Evolutionary conservation across 805 yeast species (phyloP), one percentile per base, ranked within the genome.

Genomic region (Nakazawaea laoshanensis): DNA sequence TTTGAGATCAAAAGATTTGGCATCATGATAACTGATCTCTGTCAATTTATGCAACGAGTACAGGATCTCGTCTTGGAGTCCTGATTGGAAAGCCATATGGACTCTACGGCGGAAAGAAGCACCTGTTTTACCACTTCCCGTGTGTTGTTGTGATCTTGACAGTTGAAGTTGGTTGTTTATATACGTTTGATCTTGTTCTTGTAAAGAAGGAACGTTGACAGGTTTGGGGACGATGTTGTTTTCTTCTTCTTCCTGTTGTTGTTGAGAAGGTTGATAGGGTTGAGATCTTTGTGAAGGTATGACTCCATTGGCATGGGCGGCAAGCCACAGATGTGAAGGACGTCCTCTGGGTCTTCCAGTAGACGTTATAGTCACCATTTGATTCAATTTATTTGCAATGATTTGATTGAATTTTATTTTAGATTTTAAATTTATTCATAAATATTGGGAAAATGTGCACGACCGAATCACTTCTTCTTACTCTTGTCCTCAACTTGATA

Each of bases 21-120:
- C 67, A 31, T 59, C 58, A 13, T 46, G 44, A 24, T 49, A 48
- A 15, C 74, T 64, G 23, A 65, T 48, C 32, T 63, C 59, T 8
- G 69, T 58, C 38, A 77, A 57, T 4, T 76, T 70, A 29, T 69
- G 64, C 36, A 84, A 55, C 4, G 89, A 79, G 77, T 87, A 82
- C 44, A 72, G 74, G 16, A 79, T 65, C 49, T 86, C 95, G 20
- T 68, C 65, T 12, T 64, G 70, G 16, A 85, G 55, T 2, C 77
- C 80, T 13, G 80, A 70, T 39, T 67, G 63, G 39, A 86, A 65
- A 4, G 92, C 75, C 75, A 86, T 67, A 42, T 67, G 66, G 46
- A 86, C 73, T 40, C 95, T 66, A 9, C 69, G 67, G 41, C 78
- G 54, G 34, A 74, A 74, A 29, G 76, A 74, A 4, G 74, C 68